Percentiles rank a stretch among this genome's conserved stretches.
phyloP scores from a whole-genome alignment of 306 rosid genomes.

The Rubus parviflorus region DNA sequence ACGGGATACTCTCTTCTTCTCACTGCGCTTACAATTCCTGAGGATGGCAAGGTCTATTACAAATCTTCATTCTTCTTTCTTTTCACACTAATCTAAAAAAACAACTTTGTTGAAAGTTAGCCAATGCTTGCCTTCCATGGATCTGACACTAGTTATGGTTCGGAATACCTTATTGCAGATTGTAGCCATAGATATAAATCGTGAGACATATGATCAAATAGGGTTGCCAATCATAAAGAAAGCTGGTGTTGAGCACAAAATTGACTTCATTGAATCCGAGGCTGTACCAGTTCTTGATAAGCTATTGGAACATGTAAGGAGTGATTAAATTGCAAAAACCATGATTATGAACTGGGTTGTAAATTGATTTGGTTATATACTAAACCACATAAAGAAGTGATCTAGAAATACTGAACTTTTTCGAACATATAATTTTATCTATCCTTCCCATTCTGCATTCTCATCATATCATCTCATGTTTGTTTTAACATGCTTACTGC shows the following conservation, averaged over 20 bases:
- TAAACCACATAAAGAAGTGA: too few species aligned
- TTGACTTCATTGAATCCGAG: slow-evolving; percentile 47
- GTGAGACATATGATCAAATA: slow-evolving; percentile 43
- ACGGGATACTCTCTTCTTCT: slow-evolving; percentile 72
- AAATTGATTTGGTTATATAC: too few species aligned
- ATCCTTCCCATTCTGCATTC: neutral
- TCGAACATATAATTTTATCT: neutral
- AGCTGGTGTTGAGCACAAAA: slow-evolving; percentile 68
- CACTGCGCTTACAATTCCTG: slow-evolving; percentile 57
- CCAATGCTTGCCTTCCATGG: neutral
- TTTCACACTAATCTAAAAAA: neutral
- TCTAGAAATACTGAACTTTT: neutral
- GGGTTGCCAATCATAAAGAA: slow-evolving; percentile 57
- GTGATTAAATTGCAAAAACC: neutral
- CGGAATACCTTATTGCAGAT: slow-evolving; percentile 33
- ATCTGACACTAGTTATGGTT: neutral
- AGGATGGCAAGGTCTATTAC: slow-evolving; percentile 46
- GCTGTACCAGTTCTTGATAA: slow-evolving; percentile 52
- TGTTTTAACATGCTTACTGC: neutral
- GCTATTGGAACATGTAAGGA: slow-evolving; percentile 43
- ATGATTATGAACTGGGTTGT: neutral
- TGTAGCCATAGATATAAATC: slow-evolving; percentile 48
- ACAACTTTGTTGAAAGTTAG: neutral
- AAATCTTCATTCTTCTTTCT: neutral
- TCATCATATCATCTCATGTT: neutral